Percentiles rank a stretch among this genome's conserved stretches.
These are phyloP conservation scores for Vitellaria paradoxa DNA, from an alignment of 179 eudicot genomes.

Conservation along the genomic window DNA sequence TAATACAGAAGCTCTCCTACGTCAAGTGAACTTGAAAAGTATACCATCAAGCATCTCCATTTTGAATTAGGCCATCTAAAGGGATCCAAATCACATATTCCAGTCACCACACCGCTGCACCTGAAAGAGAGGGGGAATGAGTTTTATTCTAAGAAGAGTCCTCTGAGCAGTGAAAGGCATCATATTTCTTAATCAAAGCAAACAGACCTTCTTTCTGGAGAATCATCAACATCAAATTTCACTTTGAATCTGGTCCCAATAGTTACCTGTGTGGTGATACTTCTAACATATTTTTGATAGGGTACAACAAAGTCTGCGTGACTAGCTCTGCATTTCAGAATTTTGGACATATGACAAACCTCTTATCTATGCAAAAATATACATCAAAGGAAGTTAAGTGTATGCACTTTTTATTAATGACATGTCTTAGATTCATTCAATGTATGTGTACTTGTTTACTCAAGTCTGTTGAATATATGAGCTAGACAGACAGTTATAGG, in stretches of 20 bases:
- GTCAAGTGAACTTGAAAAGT: slow-evolving; percentile 9
- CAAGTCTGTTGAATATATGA: too few species aligned
- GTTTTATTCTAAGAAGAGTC: neutral
- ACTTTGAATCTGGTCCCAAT: slow-evolving; percentile 73
- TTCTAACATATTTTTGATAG: slow-evolving; percentile 48
- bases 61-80: slow-evolving; percentile 70
- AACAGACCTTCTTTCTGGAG: slow-evolving; percentile 74
- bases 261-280: slow-evolving; percentile 40
- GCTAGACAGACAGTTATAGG: too few species aligned
- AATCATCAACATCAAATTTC: slow-evolving; percentile 71
- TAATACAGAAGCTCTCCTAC: too few species aligned
- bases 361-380: neutral
- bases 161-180: neutral
- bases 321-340: slow-evolving; percentile 58
- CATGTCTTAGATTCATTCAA: neutral
- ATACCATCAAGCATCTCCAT: slow-evolving; percentile 84
- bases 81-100: slow-evolving; percentile 61
- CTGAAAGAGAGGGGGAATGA: slow-evolving; percentile 25
- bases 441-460: too few species aligned
- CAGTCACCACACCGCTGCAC: slow-evolving; percentile 65
- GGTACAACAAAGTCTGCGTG: slow-evolving; percentile 77
- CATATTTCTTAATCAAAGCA: neutral
- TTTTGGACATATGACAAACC: neutral
- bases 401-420: neutral
- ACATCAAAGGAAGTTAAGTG: neutral